A percentile compares a stretch with the other conserved stretches of the same genome.
These are phyloP conservation scores for Zymoseptoria crescenta DNA, from an alignment of 2,329 filamentous ascomycete genomes.

Conservation along the genomic window DNA sequence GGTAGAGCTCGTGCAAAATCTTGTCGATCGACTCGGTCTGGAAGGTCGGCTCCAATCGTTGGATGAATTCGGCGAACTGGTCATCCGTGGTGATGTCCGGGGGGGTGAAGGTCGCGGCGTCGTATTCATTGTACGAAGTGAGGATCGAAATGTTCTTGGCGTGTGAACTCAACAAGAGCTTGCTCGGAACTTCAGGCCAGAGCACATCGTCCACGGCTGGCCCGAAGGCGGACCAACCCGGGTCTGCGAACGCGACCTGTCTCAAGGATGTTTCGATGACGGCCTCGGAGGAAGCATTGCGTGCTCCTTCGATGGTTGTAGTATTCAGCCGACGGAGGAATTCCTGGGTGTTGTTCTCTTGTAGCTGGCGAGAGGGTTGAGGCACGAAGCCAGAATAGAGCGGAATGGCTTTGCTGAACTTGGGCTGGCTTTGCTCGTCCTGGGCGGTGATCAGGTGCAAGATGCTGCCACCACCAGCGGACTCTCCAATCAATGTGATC, in stretches of 20 bases:
- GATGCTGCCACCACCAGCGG: slow-evolving; percentile 47
- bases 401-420: slow-evolving; percentile 40
- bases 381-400: slow-evolving; percentile 42
- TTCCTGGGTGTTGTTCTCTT: slow-evolving; percentile 33
- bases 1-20: slow-evolving; percentile 42
- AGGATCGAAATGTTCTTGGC: slow-evolving; percentile 41
- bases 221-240: slow-evolving; percentile 39
- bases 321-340: slow-evolving; percentile 39
- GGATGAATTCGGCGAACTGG: slow-evolving; percentile 24
- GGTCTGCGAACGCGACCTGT: slow-evolving; percentile 35
- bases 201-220: slow-evolving; percentile 45
- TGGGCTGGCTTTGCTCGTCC: slow-evolving; percentile 38
- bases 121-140: slow-evolving; percentile 38
- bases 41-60: slow-evolving; percentile 24
- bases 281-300: slow-evolving; percentile 32
- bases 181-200: slow-evolving; percentile 40
- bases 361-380: slow-evolving; percentile 25
- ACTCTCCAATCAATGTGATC: slow-evolving; percentile 40
- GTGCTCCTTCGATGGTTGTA: slow-evolving; percentile 37
- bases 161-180: slow-evolving; percentile 39
- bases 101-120: slow-evolving; percentile 39
- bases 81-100: slow-evolving; percentile 30
- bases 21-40: slow-evolving; percentile 30
- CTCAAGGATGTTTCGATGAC: slow-evolving; percentile 39
- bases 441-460: slow-evolving; percentile 48